A percentile compares a stretch with the other conserved stretches of the same genome.
These are phyloP conservation scores for Silene noctiflora DNA, from an alignment of 179 eudicot genomes.

Conservation along the genomic window DNA sequence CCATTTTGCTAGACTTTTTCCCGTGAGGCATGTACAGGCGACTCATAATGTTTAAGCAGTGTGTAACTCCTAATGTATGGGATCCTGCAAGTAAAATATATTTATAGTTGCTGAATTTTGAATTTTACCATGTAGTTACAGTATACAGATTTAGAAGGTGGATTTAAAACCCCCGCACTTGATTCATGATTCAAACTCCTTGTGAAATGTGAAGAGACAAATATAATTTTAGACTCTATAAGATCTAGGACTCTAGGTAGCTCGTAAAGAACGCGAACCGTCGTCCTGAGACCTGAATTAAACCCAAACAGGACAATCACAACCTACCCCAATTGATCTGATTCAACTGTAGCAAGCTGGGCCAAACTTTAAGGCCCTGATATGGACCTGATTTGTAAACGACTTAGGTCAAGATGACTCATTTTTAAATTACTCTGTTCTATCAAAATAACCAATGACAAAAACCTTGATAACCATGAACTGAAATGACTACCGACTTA, in stretches of 20 bases:
- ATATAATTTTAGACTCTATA: not conserved
- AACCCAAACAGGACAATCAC: too few relatives aligned
- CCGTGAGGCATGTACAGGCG: slow-evolving; percentile 26
- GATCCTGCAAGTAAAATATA: slow-evolving; percentile 24
- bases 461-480: too few relatives aligned
- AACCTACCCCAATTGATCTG: too few relatives aligned
- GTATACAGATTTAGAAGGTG: not conserved
- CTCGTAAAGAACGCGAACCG: too few relatives aligned
- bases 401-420: too few relatives aligned
- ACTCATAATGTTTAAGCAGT: slow-evolving; percentile 30
- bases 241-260: not conserved
- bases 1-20: slow-evolving; percentile 7
- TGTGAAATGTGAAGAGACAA: not conserved
- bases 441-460: too few relatives aligned
- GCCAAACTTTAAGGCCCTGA: too few relatives aligned
- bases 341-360: too few relatives aligned
- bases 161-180: not conserved
- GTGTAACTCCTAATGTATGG: slow-evolving; percentile 35
- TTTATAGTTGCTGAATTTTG: not conserved
- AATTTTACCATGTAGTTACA: not conserved
- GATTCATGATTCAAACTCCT: not conserved
- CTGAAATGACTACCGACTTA: too few relatives aligned
- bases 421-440: too few relatives aligned
- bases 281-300: too few relatives aligned
- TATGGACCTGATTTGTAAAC: too few relatives aligned